phyloP scores from a whole-genome alignment of 352 stramenopile species.

The Pythium periplocum region DNA sequence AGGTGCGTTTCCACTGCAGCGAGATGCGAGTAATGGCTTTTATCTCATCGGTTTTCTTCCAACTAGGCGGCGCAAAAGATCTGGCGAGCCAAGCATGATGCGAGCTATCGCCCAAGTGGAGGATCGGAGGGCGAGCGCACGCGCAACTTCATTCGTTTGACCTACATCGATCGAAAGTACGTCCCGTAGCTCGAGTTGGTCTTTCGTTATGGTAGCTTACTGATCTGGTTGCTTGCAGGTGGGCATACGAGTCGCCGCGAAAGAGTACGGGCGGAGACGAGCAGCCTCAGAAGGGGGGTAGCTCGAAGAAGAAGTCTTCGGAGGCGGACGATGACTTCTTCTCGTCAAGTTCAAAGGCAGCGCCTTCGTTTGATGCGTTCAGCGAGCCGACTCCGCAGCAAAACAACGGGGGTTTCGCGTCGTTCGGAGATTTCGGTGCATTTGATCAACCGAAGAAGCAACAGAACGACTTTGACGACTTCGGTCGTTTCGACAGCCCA shows the following conservation, averaged over 20 bases:
- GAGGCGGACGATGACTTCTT: conserved; percentile 43
- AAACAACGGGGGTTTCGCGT: conserved; percentile 38
- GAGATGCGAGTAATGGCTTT: too few species aligned
- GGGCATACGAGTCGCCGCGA: conserved; percentile 74
- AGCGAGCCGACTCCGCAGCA: conserved; percentile 5
- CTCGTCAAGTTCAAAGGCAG: conserved; percentile 20
- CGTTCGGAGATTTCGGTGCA: conserved; percentile 74
- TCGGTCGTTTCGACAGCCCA: conserved; percentile 24
- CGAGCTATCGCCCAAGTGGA: conserved; percentile 68
- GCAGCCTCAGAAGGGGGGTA: conserved; percentile 36
- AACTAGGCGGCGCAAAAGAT: conserved; percentile 75
- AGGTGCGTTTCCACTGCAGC: conserved; percentile 30
- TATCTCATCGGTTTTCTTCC: too few species aligned
- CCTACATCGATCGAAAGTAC: conserved; percentile 85
- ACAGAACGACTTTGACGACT: conserved; percentile 29
- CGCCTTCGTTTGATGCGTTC: conserved; percentile 32
- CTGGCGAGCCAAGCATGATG: conserved; percentile 79
- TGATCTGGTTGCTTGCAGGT: conserved; percentile 24
- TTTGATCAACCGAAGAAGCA: conserved; percentile 46
- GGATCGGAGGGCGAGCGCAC: conserved; percentile 74
- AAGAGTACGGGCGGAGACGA: conserved; percentile 38
- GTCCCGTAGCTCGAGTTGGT: neutral
- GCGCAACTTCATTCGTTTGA: conserved; percentile 86
- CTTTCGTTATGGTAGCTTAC: too few species aligned
- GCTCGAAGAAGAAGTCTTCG: conserved; percentile 38